Percentiles rank a stretch among this genome's conserved stretches.
phyloP scores from a whole-genome alignment of 805 yeast genomes.

The Yarrowia keelungensis region DNA sequence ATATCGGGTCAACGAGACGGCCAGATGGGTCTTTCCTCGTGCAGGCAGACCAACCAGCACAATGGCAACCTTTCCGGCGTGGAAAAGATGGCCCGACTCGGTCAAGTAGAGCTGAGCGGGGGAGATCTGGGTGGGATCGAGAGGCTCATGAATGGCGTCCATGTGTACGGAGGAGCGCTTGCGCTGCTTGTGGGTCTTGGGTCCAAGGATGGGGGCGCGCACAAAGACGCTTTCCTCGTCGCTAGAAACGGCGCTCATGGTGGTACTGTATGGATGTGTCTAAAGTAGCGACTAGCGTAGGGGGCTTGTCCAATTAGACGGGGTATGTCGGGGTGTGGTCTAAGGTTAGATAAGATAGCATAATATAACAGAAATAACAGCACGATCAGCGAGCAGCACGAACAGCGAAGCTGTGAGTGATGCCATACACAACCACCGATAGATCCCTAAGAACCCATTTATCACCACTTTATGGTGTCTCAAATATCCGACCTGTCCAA shows the following conservation, averaged over 20 bases:
- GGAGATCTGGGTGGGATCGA: slow-evolving; percentile 69
- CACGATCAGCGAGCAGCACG: too few species aligned
- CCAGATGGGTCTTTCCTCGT: slow-evolving; percentile 90
- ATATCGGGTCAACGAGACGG: slow-evolving; percentile 90
- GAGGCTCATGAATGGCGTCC: slow-evolving; percentile 73
- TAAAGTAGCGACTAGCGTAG: background rate
- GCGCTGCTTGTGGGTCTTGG: slow-evolving; percentile 32
- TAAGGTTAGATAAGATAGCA: slow-evolving; percentile 28
- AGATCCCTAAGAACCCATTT: too few species aligned
- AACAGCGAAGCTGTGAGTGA: too few species aligned
- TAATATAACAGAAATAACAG: background rate
- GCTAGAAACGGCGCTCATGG: slow-evolving; percentile 37
- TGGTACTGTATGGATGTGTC: slow-evolving; percentile 6
- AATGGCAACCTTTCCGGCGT: slow-evolving; percentile 92
- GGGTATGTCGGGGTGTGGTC: slow-evolving; percentile 28
- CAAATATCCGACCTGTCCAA: background rate
- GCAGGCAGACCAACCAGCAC: slow-evolving; percentile 94
- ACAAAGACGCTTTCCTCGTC: slow-evolving; percentile 38
- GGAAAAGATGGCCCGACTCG: slow-evolving; percentile 89
- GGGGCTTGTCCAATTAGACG: slow-evolving; percentile 6
- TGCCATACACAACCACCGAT: too few species aligned
- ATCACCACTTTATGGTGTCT: too few species aligned
- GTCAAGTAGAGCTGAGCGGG: slow-evolving; percentile 95
- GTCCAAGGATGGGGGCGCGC: slow-evolving; percentile 31
- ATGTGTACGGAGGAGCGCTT: slow-evolving; percentile 41